Base-by-base conservation (phyloP, 495 filamentous ascomycete genomes). In the Friedmanniomyces simplex region DNA sequence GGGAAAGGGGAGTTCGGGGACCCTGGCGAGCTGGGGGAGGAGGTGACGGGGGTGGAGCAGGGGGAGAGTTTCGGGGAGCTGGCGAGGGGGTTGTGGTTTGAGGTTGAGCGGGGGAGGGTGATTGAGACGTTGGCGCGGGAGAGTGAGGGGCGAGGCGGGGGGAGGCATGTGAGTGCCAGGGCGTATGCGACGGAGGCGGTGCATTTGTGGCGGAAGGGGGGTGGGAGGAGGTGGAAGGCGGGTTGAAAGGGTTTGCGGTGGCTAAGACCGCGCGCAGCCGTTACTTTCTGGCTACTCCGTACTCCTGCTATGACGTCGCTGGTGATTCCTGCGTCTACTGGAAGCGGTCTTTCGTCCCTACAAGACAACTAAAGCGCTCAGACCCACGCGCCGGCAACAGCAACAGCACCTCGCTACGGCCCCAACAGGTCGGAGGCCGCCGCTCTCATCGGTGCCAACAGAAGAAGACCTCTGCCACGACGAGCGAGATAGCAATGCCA, bases 171-270 rank as follows among this genome's bases (percentile, higher is more conserved):
- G 47, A 82, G 85, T 65, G 83, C 85, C 21, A 80, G 82, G 62
- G 82, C 83, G 1, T 93, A 88, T 79, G 93, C 93, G 36, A 81
- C 83, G 20, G 93, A 98, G 71, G 90, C 91, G 26, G 73, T 96
- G 30, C 96, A 93, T 91, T 67, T 95, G 43, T 93, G 86, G 79
- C 82, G 88, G 73, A 87, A 84, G 72, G 87, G 89, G 0, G 88
- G 89, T 0, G 80, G 77, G 25, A 58, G 67, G 57, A 70, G 68
- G 56, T 69, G 69, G 69, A 67, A 71, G 56, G 72, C 71, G 36
- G 60, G 28, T 67, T 49, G 52, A 55, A 13, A 16, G 39, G 2
- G 39, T 43, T 43, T 43, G 41, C 41, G 3, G 28, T 32, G 4
- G 28, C 3, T 32, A 3, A 3, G 28, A 32, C 4, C 4, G 28